Base-by-base conservation (phyloP, 2,329 filamentous ascomycete genomes). In the Rachicladosporium sp. region DNA sequence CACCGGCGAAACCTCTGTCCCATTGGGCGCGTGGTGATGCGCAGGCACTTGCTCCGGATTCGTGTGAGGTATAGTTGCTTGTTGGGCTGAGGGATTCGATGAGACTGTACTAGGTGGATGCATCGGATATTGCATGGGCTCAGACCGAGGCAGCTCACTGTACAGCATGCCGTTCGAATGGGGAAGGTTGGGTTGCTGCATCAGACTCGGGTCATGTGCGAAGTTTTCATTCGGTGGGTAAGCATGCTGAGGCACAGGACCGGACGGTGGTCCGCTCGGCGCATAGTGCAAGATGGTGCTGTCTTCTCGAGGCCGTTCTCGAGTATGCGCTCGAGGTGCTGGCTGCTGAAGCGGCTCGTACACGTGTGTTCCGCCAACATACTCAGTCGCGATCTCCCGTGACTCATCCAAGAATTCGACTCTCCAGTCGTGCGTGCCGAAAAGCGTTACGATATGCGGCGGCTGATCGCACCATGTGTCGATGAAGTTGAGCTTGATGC, bases 331-430 rank as follows among this genome's bases (percentile, higher is more conserved):
- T 50, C 51, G 11, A 46, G 29, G 62, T 50, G 31, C 56, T 47
- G 8, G 52, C 50, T 43, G 43, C n/a, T 43, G 43, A 36, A 55
- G 36, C 10, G 15, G 78, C 71, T 44, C 45, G 60, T 95, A 95
- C 46, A 76, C 76, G 47, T 76, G 74, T 19, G 80, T 64, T 0
- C 89, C 89, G 3, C 85, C 87, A 38, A 75, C 71, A 58, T 96
- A 96, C 57, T 94, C 87, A 1, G 83, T 89, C 4, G 89, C 89
- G 58, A 95, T 93, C 35, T 82, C 73, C 21, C 87, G 74, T 13
- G 88, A 95, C 57, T 96, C 87, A 56, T 95, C 89, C 52, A 82
- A 73, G 50, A 95, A 95, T 38, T 76, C 71, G 10, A 95, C 71
- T 55, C 70, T 70, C 73, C 81, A 86, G 37, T 84, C 80, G 1